These are phyloP conservation scores for Didymella segeticola DNA, from an alignment of 2,329 filamentous ascomycete genomes.

Conservation along the genomic window DNA sequence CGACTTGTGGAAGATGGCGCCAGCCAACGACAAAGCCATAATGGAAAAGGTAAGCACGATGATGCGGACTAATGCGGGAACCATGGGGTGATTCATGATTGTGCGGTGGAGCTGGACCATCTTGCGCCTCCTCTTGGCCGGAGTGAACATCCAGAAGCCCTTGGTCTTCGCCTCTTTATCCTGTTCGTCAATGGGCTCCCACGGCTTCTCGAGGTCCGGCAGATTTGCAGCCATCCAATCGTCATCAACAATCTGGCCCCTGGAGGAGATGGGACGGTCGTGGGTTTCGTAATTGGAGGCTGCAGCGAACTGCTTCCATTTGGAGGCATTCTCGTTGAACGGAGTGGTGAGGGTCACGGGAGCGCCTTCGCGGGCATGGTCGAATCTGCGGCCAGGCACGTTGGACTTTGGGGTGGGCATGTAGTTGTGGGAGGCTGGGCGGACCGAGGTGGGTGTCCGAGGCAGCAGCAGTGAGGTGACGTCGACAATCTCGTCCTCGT, in stretches of 20 bases:
- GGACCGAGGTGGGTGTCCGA: conserved; percentile 42
- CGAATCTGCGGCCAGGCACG: conserved; percentile 48
- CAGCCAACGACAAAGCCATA: conserved; percentile 79
- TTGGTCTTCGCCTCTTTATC: conserved; percentile 56
- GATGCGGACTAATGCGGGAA: conserved; percentile 83
- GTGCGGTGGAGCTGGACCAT: conserved; percentile 69
- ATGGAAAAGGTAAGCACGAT: conserved; percentile 84
- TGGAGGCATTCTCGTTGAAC: conserved; percentile 45
- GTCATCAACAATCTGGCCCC: conserved; percentile 48
- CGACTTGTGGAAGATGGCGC: conserved; percentile 68
- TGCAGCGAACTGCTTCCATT: conserved; percentile 49
- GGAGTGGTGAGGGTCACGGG: conserved; percentile 47
- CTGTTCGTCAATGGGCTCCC: conserved; percentile 63
- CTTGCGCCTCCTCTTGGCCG: conserved; percentile 58
- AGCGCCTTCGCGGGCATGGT: conserved; percentile 47
- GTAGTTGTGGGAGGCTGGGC: conserved; percentile 48
- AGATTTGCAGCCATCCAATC: conserved; percentile 59
- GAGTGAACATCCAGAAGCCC: conserved; percentile 57
- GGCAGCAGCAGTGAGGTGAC: conserved; percentile 43
- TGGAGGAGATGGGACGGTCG: conserved; percentile 36
- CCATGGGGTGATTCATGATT: conserved; percentile 80
- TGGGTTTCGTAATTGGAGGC: conserved; percentile 38
- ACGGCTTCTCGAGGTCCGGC: conserved; percentile 55
- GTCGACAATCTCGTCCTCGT: conserved; percentile 45
- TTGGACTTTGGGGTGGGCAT: conserved; percentile 49